Conservation (phyloP, 148 eudicot genomes). For the Vaccinium darrowii region DNA sequence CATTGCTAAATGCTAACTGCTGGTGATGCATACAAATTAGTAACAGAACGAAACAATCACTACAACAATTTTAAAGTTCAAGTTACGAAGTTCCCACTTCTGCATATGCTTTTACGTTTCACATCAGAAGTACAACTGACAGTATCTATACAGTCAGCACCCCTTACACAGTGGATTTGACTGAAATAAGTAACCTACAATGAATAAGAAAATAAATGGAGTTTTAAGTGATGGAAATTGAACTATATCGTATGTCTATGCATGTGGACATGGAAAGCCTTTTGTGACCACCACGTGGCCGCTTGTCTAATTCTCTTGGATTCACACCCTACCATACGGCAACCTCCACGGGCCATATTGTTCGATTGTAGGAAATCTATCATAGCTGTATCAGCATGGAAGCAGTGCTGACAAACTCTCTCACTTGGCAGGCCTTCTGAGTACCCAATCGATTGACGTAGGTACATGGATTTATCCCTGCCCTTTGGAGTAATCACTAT, state of each 20-base stretch:
- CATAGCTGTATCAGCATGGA: too few relatives aligned
- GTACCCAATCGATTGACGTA: too few relatives aligned
- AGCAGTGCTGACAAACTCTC: too few relatives aligned
- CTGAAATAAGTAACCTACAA: background rate
- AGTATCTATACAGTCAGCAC: background rate
- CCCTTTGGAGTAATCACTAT: too few relatives aligned
- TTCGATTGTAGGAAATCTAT: too few relatives aligned
- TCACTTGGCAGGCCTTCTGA: too few relatives aligned
- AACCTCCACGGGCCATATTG: background rate
- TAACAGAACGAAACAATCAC: background rate
- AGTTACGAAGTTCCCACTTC: background rate
- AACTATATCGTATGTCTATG: background rate
- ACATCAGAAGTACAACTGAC: too few relatives aligned
- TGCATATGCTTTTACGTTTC: background rate
- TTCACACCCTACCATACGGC: background rate
- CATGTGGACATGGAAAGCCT: too few relatives aligned
- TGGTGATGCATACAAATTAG: too few relatives aligned
- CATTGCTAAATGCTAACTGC: background rate
- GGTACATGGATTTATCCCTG: too few relatives aligned
- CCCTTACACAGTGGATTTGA: background rate
- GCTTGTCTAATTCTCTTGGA: background rate
- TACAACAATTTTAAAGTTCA: background rate
- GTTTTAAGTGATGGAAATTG: background rate
- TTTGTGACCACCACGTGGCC: too few relatives aligned
- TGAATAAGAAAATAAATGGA: background rate